Base-by-base conservation (phyloP, 2,329 filamentous ascomycete genomes). In the Hypoxylon rubiginosum region DNA sequence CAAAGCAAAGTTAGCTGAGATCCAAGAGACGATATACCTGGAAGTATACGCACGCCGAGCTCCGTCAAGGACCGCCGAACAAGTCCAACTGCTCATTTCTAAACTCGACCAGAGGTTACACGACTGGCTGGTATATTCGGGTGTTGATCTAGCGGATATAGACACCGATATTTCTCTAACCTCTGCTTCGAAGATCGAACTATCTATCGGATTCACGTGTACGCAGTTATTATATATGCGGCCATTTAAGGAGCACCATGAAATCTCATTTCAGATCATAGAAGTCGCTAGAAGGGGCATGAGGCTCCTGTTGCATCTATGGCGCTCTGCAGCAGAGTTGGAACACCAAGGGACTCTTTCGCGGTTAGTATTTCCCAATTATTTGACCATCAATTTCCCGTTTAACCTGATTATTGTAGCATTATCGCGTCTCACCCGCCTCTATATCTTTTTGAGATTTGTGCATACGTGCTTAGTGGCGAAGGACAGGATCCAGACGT, bases 31-130 rank as follows among this genome's bases (percentile, higher is more conserved):
- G 11, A 61, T 65, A 10, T 53, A 65, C 24, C 24, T 36, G 4
- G 62, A 65, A 24, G 58, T 65, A 45, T 65, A 65, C 9, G 41
- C 62, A 4, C 34, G 46, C n/a, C 52, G 62, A 34, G 49, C 58
- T n/a, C 57, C 48, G 26, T 54, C 52, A 8, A 65, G 53, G 30
- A 65, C 52, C 4, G 57, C 60, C 6, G 34, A 45, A 3, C 46
- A 65, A 56, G 53, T 58, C 13, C 57, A 41, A 41, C 32, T 41
- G 9, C 19, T 58, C 10, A 45, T 61, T n/a, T 65, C 39, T 3
- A 43, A 50, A 45, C 10, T 54, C 2, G 21, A 58, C 4, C 57
- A 54, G 34, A 49, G 17, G n/a, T 32, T 65, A 13, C 52, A 39
- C 5, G 30, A 57, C 26, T 65, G 62, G 62, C 19, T 58, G 15